These are phyloP conservation scores for Colletotrichum sp. DNA, from an alignment of 2,329 filamentous ascomycete species.

Conservation along the genomic window DNA sequence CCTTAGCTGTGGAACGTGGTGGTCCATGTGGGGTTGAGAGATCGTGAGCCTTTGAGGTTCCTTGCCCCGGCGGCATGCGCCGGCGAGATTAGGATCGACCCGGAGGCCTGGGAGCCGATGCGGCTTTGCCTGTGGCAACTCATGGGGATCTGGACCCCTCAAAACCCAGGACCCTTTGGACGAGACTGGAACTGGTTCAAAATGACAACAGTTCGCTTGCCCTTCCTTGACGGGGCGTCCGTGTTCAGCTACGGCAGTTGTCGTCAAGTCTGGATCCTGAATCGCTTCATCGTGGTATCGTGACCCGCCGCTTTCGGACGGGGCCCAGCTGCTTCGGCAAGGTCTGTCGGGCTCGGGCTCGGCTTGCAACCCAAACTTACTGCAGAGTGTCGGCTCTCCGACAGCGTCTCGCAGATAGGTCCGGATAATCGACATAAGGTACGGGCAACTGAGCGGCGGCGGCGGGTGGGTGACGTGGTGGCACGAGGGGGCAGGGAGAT, in stretches of 20 bases:
- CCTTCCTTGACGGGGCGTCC: not conserved
- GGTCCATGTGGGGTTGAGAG: not conserved
- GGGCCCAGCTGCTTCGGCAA: not conserved
- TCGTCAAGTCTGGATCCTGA: not conserved
- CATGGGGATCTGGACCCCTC: not conserved
- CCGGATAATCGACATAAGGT: not conserved
- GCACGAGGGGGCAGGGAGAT: not conserved
- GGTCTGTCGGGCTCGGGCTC: not conserved
- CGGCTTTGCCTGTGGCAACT: not conserved
- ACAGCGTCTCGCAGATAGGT: not conserved
- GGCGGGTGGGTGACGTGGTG: conserved; percentile 2
- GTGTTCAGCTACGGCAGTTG: not conserved
- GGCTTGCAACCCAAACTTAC: not conserved
- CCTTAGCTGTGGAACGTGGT: not conserved
- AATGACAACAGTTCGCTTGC: not conserved
- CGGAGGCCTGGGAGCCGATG: not conserved
- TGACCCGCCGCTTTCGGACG: not conserved
- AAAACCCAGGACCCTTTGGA: not conserved
- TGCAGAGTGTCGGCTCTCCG: not conserved
- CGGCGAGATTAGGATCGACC: conserved; percentile 5
- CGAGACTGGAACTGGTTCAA: not conserved
- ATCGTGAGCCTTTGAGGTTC: not conserved
- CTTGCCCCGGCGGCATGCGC: not conserved
- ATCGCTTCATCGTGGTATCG: not conserved
- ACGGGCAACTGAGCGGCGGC: not conserved